phyloP scores from a whole-genome alignment of 768 basidiomycete species.

The Phallus indusiatus region DNA sequence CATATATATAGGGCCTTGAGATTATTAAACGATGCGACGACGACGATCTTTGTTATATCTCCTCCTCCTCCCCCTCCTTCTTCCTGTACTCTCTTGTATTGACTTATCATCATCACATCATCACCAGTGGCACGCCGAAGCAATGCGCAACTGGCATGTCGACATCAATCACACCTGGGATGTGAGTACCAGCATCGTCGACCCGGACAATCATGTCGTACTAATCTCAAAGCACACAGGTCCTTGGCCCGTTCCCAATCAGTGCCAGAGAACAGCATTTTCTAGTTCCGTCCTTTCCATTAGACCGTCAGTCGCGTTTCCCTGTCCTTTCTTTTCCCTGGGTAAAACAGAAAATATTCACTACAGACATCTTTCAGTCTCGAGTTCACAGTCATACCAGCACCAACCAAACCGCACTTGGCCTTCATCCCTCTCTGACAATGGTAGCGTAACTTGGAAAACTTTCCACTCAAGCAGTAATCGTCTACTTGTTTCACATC shows the following conservation, averaged over 20 bases:
- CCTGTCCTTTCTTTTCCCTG: neutral
- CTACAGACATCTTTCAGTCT: conserved; percentile 33
- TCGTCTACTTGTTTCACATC: conserved; percentile 52
- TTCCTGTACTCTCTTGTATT: neutral
- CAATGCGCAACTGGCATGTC: conserved; percentile 14
- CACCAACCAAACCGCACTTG: conserved; percentile 31
- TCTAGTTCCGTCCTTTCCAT: conserved; percentile 67
- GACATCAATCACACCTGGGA: conserved; percentile 19
- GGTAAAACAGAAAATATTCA: neutral
- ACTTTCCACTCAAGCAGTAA: conserved; percentile 30
- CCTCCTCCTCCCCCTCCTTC: neutral
- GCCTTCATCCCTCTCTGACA: conserved; percentile 62
- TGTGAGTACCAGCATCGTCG: conserved; percentile 17
- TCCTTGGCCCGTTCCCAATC: conserved; percentile 76
- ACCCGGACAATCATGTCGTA: no score
- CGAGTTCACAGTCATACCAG: conserved; percentile 30
- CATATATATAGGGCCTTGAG: no score
- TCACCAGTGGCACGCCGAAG: neutral
- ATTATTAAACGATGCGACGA: neutral
- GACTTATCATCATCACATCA: neutral
- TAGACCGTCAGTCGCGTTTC: conserved; percentile 43
- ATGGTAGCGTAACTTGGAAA: conserved; percentile 52
- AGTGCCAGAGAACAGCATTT: conserved; percentile 79
- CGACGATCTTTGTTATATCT: neutral
- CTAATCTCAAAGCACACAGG: conserved; percentile 26